Evolutionary conservation across 148 eudicot genomes (phyloP), one percentile per base, ranked within the genome.

Genomic region (Diospyros kaki): DNA sequence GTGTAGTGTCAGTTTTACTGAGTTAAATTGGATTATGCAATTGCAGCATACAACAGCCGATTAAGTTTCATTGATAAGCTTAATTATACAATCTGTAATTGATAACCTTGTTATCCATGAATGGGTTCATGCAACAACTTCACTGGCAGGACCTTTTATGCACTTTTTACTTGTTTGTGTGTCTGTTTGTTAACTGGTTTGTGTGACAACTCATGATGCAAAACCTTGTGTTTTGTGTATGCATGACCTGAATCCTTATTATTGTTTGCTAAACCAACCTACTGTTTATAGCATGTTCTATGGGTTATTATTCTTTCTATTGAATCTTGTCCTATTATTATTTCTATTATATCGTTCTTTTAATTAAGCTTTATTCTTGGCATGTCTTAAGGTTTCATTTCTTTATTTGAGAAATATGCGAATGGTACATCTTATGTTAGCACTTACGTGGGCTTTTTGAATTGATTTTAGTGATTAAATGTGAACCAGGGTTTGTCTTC

Each of bases 401-500:
- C 3, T 9, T 42, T 69, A 5, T 53, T 38, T 12, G 46, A n/a
- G n/a, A 53, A 38, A 39, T 69, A 39, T 13, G 59, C 17, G 5
- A 39, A n/a, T n/a, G 46, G 58, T 14, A 18, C 55, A 62, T 70
- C n/a, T 41, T 5, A 17, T 73, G 58, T 13, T 4, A 9, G 9
- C 18, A 42, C 64, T 12, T 4, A 7, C 67, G 58, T 61, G 69
- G 6, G 48, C 10, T 42, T 52, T 65, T 41, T 28, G 38, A 52
- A 12, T 56, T 64, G 73, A 59, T 60, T 46, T n/a, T 50, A 45
- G 14, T n/a, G 38, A 75, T 72, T 58, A 60, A 40, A 58, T 71
- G 39, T 71, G 43, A 9, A 61, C 18, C 83, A 85, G 93, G 88
- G 90, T 46, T 38, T 74, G 54, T 42, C 77, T 67, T 64, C 72